Evolutionary conservation across 305 asterid genomes (phyloP).

Genomic region (Ilex paraguariensis): DNA sequence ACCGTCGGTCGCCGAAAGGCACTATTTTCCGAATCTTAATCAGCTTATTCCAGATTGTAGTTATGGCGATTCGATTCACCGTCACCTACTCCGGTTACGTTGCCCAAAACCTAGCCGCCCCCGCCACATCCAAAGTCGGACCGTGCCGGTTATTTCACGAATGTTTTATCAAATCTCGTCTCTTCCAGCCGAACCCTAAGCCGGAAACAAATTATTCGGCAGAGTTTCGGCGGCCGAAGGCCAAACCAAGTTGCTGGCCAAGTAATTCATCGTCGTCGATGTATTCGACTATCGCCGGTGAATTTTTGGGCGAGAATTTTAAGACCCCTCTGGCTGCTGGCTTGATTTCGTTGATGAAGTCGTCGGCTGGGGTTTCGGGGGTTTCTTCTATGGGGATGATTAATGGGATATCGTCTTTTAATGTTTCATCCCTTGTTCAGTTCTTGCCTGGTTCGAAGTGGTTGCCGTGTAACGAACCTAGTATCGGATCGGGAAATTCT

Average conservation of each 20-base stretch:
- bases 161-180: conserved; percentile 29
- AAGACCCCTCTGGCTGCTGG: conserved; percentile 48
- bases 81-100: conserved; percentile 68
- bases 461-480: conserved; percentile 67
- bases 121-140: conserved; percentile 52
- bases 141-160: conserved; percentile 56
- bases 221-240: conserved; percentile 26
- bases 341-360: conserved; percentile 50
- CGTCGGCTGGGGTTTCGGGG: conserved; percentile 28
- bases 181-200: conserved; percentile 35
- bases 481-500: conserved; percentile 20
- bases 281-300: conserved; percentile 45
- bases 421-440: conserved; percentile 46
- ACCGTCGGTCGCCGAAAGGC: conserved; percentile 22
- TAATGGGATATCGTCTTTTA: conserved; percentile 67
- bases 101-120: conserved; percentile 51
- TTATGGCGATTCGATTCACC: conserved; percentile 84
- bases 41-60: conserved; percentile 32
- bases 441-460: conserved; percentile 62
- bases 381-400: conserved; percentile 20
- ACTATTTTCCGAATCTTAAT: conserved; percentile 43
- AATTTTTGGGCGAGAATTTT: conserved; percentile 33
- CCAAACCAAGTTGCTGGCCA: conserved; percentile 14
- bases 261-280: conserved; percentile 19
- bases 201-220: conserved; percentile 35